Percentiles rank a stretch among this genome's conserved stretches.
phyloP scores from a whole-genome alignment of 2,329 filamentous ascomycete genomes.

The Penicillium paneum region DNA sequence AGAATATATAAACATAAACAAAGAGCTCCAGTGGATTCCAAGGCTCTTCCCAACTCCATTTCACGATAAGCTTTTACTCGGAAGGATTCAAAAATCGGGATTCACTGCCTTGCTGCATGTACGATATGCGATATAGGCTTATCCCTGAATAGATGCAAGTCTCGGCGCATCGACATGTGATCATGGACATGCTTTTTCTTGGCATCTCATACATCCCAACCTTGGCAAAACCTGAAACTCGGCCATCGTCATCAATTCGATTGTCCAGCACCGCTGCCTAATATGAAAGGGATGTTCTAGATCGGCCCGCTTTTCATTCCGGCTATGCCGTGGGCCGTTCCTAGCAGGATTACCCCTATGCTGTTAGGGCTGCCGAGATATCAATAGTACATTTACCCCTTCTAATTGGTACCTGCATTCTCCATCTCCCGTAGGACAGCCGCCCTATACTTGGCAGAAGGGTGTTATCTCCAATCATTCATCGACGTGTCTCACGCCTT shows the following conservation, averaged over 20 bases:
- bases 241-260: no score
- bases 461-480: background rate
- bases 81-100: background rate
- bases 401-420: constrained; percentile 2
- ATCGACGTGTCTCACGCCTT: background rate
- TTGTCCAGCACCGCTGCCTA: background rate
- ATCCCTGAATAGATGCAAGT: background rate
- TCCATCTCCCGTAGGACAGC: background rate
- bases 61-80: background rate
- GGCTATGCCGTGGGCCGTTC: constrained; percentile 18
- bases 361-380: constrained; percentile 7
- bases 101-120: background rate
- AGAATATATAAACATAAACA: background rate
- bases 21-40: background rate
- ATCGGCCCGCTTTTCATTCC: constrained; percentile 22
- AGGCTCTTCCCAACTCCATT: background rate
- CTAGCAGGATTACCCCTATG: constrained; percentile 12
- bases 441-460: constrained; percentile 3
- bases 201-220: background rate
- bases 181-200: background rate
- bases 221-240: background rate
- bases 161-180: background rate
- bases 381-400: background rate
- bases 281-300: constrained; percentile 4
- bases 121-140: background rate